Evolutionary conservation across 2,329 filamentous ascomycete genomes (phyloP).

Genomic region (Botrytis byssoidea): DNA sequence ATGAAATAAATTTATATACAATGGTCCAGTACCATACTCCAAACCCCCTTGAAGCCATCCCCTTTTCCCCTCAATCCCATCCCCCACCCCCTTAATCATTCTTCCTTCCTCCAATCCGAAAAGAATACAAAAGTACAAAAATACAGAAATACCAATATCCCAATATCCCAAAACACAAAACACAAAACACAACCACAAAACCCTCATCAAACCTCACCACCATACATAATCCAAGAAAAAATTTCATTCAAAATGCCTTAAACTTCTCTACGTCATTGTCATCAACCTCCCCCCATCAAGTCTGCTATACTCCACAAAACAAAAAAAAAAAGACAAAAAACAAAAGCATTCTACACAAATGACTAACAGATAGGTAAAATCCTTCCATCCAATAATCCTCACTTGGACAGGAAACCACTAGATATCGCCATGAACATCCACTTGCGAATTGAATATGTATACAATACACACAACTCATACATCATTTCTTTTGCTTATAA

Average conservation of each 20-base stretch:
- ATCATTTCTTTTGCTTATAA: background rate
- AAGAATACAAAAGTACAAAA: background rate
- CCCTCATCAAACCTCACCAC: background rate
- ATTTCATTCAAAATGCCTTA: no score
- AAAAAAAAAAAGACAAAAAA: background rate
- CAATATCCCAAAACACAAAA: background rate
- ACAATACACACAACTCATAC: no score
- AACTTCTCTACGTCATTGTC: no score
- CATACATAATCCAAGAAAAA: no score
- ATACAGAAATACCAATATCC: background rate
- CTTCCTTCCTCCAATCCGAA: background rate
- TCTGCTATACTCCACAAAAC: background rate
- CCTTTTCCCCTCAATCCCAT: no score
- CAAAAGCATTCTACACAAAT: slow-evolving; percentile 48
- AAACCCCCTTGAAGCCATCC: no score
- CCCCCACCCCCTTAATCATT: no score
- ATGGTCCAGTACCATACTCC: no score
- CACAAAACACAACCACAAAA: background rate
- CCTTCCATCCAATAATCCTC: no score
- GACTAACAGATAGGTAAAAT: slow-evolving; percentile 41
- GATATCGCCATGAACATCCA: accelerated
- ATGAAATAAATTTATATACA: background rate
- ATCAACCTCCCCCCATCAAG: no score
- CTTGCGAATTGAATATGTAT: background rate
- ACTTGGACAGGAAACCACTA: background rate